Percentiles rank a stretch among this genome's conserved stretches.
Conservation (phyloP, 2,329 filamentous ascomycete genomes). For the Colletotrichum spaethianum region DNA sequence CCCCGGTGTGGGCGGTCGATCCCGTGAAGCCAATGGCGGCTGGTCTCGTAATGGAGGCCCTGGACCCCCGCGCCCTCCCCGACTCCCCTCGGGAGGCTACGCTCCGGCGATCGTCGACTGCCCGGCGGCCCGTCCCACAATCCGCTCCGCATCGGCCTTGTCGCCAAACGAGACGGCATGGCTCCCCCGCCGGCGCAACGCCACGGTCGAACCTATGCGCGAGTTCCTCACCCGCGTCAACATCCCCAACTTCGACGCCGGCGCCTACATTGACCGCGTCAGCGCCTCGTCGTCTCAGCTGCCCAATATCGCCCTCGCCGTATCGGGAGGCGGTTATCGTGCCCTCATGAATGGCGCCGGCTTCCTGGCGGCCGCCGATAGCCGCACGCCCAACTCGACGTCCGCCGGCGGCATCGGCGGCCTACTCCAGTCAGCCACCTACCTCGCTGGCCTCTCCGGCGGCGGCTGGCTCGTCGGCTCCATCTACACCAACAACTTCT, state of each 20-base stretch:
- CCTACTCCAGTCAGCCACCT: constrained; percentile 84
- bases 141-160: constrained; percentile 74
- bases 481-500: constrained; percentile 88
- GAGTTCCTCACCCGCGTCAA: constrained; percentile 79
- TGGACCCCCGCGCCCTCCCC: constrained; percentile 51
- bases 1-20: constrained; percentile 52
- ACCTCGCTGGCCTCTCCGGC: constrained; percentile 84
- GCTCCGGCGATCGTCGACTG: constrained; percentile 78
- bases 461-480: constrained; percentile 90
- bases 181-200: constrained; percentile 79
- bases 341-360: constrained; percentile 90
- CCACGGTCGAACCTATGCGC: constrained; percentile 82
- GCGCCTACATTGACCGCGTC: constrained; percentile 76
- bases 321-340: constrained; percentile 88
- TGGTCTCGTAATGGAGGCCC: constrained; percentile 20
- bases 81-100: constrained; percentile 72
- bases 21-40: constrained; percentile 37
- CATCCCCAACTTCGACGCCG: constrained; percentile 85
- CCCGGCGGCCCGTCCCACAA: constrained; percentile 76
- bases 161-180: constrained; percentile 81
- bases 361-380: constrained; percentile 84
- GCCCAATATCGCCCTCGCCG: constrained; percentile 78
- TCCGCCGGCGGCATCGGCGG: constrained; percentile 80
- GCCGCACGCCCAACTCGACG: constrained; percentile 75
- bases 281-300: constrained; percentile 74